Conservation (phyloP, 495 filamentous ascomycete species). For the Xylaria scruposa region DNA sequence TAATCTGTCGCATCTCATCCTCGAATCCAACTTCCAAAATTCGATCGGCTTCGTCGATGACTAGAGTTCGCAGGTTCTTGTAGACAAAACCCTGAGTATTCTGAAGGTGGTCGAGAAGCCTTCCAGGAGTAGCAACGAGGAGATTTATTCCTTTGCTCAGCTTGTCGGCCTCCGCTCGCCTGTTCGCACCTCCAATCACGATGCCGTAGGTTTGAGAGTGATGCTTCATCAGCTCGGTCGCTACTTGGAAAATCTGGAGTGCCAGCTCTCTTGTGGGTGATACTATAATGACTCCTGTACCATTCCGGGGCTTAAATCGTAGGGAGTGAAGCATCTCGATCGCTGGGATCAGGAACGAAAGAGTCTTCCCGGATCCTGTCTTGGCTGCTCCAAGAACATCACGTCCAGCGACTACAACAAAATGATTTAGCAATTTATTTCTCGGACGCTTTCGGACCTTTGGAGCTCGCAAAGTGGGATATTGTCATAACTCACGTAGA, state of each 20-base stretch:
- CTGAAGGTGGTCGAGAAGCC: conserved; percentile 91
- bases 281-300: conserved; percentile 86
- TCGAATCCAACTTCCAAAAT: conserved; percentile 98
- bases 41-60: conserved; percentile 92
- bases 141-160: conserved; percentile 93
- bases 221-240: conserved; percentile 81
- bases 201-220: conserved; percentile 93
- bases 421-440: neutral
- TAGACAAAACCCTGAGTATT: conserved; percentile 92
- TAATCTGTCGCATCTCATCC: conserved; percentile 96
- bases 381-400: conserved; percentile 97
- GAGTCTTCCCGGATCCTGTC: conserved; percentile 94
- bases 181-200: conserved; percentile 93
- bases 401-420: conserved; percentile 68
- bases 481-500: conserved; percentile 45
- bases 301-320: conserved; percentile 79
- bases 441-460: neutral
- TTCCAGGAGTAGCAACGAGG: conserved; percentile 89
- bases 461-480: neutral
- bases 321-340: conserved; percentile 93
- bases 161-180: conserved; percentile 91
- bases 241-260: conserved; percentile 95
- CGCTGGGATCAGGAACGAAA: conserved; percentile 93
- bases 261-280: conserved; percentile 90
- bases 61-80: conserved; percentile 87